Evolutionary conservation across 768 basidiomycete genomes (phyloP), one percentile per base, ranked within the genome.

Genomic region (Podaxis carcinomalis): DNA sequence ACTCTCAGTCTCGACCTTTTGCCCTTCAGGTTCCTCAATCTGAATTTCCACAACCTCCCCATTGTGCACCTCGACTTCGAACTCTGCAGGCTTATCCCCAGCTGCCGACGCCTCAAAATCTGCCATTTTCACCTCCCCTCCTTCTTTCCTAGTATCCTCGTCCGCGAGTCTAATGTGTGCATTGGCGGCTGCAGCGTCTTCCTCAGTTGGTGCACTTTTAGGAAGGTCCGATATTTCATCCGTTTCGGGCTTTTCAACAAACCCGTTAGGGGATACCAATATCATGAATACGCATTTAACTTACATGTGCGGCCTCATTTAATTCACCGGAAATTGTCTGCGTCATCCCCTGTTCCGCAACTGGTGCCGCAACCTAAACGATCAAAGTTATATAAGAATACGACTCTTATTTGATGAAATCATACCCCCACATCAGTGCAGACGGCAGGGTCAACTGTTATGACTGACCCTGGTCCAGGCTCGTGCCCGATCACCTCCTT

Each of bases 361-460:
- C 35, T 2, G 59, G 59, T 36, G 28, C n/a, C 59, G 53, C 58
- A 25, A 35, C 51, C 59, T 60, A 16, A 44, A 44, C 4, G 32
- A 42, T 35, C 37, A 9, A 23, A 46, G 21, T 53, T 60, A 36
- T 23, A 59, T 42, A 14, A 59, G 39, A 51, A 54, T 25, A 42
- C 10, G 40, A 32, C 6, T 4, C 51, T 35, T 54, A 42, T 28
- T 39, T 27, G 7, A 60, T 35, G 19, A 46, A 44, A 51, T 51
- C 42, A 44, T 37, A 52, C 51, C 42, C 37, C 32, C 7, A 1
- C 19, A 13, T 39, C 28, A 42, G 42, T 16, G 39, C 23, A 28
- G 51, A 21, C 19, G 19, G 16, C 14, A 59, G 58, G 51, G 51
- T 59, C 40, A 42, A 2, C 27, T 16, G 40, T 39, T n/a, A 40